Conservation (phyloP, 768 basidiomycete species). For the Pleurotus eryngii region DNA sequence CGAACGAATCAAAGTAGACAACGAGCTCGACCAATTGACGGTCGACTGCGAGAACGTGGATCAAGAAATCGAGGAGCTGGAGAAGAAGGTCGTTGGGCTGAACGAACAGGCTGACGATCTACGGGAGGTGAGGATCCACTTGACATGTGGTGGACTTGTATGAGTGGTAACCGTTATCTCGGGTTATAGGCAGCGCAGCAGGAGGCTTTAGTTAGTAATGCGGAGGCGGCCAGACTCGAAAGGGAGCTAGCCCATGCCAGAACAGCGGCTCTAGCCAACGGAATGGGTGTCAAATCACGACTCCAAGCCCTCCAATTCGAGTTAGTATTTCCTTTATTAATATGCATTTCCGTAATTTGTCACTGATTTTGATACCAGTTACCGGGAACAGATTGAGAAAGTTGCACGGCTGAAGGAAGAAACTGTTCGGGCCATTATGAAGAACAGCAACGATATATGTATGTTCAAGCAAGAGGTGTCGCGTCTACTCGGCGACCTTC, state of each 20-base stretch:
- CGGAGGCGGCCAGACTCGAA: constrained; percentile 65
- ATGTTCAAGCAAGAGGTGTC: constrained; percentile 80
- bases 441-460: constrained; percentile 81
- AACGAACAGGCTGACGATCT: constrained; percentile 79
- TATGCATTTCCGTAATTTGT: constrained; percentile 5
- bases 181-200: constrained; percentile 65
- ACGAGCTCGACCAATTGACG: constrained; percentile 76
- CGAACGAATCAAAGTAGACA: constrained; percentile 75
- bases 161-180: neutral
- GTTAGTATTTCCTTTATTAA: constrained; percentile 36
- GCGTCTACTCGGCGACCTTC: constrained; percentile 62
- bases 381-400: constrained; percentile 77
- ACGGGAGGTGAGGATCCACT: constrained; percentile 58
- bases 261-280: constrained; percentile 73
- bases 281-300: constrained; percentile 79
- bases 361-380: constrained; percentile 36
- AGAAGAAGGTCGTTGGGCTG: constrained; percentile 66
- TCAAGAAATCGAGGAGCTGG: constrained; percentile 70
- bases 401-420: constrained; percentile 73
- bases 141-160: neutral
- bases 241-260: constrained; percentile 71
- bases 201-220: constrained; percentile 64
- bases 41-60: constrained; percentile 79
- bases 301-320: constrained; percentile 75
- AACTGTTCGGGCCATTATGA: constrained; percentile 76